Evolutionary conservation across 305 asterid genomes (phyloP), one percentile per base, ranked within the genome.

Genomic region (Fraxinus albicans): DNA sequence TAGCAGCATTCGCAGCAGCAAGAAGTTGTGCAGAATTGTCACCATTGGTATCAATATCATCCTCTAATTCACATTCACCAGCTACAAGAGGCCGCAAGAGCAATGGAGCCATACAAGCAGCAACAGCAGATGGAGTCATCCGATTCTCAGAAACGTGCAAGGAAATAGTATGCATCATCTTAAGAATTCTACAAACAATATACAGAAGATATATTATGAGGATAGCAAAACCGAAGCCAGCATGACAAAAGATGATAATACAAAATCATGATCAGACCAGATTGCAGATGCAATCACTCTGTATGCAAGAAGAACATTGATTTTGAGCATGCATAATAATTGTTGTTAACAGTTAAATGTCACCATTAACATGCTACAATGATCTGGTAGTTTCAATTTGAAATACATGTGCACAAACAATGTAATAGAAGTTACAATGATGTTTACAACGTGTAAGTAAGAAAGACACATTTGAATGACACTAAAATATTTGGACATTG

Each of bases 61-160:
- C 98, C 90, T 95, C 99, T 78, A 92, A 33, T 88, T 97, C 99
- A 78, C 99, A 96, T 89, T 96, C 99, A 73, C 99, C 99, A 70
- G 99, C 95, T 84, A 97, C 90, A 79, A 97, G 98, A 31, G 99
- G 99, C 36, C 98, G 98, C 88, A 97, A 90, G 78, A 97, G 96
- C 93, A 97, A 89, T n/a, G 99, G 99, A 44, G 99, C 99, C 99
- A 97, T 97, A 86, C 99, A 97, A 86, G 99, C 98, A 84, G 98
- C 98, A 87, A 97, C 98, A 36, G 99, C 99, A 2, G 98, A 88
- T 81, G 98, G 91, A 78, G 93, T 91, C 99, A 97, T 97, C 85
- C 98, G 97, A 84, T 93, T 97, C 85, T 90, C 97, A 83, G 94
- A 87, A 73, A 92, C 89, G 87, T 97, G 94, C 15, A 92, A 87